Base-by-base conservation (phyloP, 179 eudicot genomes). In the Beta corolliflora region DNA sequence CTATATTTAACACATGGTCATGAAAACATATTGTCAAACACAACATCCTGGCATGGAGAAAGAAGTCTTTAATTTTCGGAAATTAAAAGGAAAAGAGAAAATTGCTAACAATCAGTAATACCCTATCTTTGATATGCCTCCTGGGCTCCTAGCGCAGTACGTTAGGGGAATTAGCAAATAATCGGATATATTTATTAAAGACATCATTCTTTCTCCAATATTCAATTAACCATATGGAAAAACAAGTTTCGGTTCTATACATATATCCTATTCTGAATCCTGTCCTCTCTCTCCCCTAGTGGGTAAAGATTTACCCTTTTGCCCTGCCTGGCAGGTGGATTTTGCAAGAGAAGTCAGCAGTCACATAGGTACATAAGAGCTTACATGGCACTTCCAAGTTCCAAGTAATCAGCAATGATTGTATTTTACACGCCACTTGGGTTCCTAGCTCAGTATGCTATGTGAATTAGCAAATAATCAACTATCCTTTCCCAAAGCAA, bases 1-100 rank as follows among this genome's bases (percentile, higher is more conserved):
- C 89, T 86, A 58, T 21, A 54, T 19, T 56, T n/a, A 69, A 58
- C 31, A 77, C 56, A 13, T n/a, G 44, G 18, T 54, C 19, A 77
- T 1, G 52, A 29, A 9, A 31, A 65, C 56, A 78, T 50, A 0
- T 4, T 50, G 15, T 50, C 60, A 14, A 50, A 21, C 48, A 9
- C 5, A 64, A 65, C 9, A 64, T 48, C 60, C 59, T 15, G 48
- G 5, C 72, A 65, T 65, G 2, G 3, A 31, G 12, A 9, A 12
- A 76, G 15, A 45, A 36, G 41, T 4, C 11, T 21, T n/a, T 48
- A 13, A 44, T 13, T 58, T 14, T 50, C 52, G 7, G 25, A 60
- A 60, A 60, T 60, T 60, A 19, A 60, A n/a, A 1, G 1, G 25
- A 63, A 58, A 75, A 14, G 3, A 10, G 65, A 52, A 36, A 18